Conservation (phyloP, 2,329 filamentous ascomycete species). For the Plectosphaerella plurivora region DNA sequence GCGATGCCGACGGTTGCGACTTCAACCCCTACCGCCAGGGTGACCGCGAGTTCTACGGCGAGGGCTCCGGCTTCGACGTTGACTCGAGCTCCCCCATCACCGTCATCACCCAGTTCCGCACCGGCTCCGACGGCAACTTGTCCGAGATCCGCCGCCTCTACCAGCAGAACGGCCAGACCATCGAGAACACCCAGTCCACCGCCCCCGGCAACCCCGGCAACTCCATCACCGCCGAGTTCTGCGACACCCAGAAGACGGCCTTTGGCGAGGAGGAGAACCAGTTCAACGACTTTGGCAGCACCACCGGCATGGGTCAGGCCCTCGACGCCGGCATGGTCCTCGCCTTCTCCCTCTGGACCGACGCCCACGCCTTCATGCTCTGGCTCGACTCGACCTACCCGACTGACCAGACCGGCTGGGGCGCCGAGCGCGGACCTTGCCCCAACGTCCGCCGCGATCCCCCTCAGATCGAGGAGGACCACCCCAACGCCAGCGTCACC, state of each 20-base stretch:
- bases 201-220: constrained; percentile 33
- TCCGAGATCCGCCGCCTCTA: constrained; percentile 61
- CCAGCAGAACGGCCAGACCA: constrained; percentile 56
- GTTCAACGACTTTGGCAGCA: constrained; percentile 53
- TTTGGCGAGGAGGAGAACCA: constrained; percentile 49
- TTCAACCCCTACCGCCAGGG: constrained; percentile 67
- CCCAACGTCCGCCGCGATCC: constrained; percentile 46
- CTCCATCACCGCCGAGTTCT: constrained; percentile 54
- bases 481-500: constrained; percentile 44
- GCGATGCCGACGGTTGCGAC: constrained; percentile 67
- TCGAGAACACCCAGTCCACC: constrained; percentile 45
- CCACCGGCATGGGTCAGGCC: constrained; percentile 49
- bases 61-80: constrained; percentile 44
- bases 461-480: constrained; percentile 38
- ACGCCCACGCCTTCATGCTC: constrained; percentile 61
- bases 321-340: constrained; percentile 40
- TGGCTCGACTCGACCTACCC: constrained; percentile 71
- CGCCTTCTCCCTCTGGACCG: constrained; percentile 55
- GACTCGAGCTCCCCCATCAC: constrained; percentile 58
- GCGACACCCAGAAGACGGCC: constrained; percentile 50
- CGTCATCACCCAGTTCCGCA: constrained; percentile 62
- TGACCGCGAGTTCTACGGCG: constrained; percentile 58
- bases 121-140: constrained; percentile 43
- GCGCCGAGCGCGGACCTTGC: constrained; percentile 51
- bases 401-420: constrained; percentile 36